These are phyloP conservation scores for Leccinum fibrillosum DNA, from an alignment of 768 basidiomycete genomes.

Conservation along the genomic window DNA sequence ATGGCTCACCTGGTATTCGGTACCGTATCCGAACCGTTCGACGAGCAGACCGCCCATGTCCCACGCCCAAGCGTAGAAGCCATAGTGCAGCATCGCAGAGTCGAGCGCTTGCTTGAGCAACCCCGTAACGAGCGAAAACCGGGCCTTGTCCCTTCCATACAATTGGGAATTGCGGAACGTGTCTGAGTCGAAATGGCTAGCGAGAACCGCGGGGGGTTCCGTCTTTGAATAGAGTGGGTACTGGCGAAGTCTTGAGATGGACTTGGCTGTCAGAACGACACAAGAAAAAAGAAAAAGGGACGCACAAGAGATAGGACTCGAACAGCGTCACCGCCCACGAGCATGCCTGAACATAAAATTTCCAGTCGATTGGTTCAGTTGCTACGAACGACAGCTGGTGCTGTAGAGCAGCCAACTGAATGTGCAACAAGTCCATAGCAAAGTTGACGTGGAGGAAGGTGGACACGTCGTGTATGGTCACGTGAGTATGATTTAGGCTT, in stretches of 20 bases:
- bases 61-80: slow-evolving; percentile 86
- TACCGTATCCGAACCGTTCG: slow-evolving; percentile 55
- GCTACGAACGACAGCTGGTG: slow-evolving; percentile 66
- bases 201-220: slow-evolving; percentile 67
- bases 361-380: slow-evolving; percentile 75
- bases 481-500: slow-evolving; percentile 4
- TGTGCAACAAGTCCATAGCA: slow-evolving; percentile 53
- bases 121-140: slow-evolving; percentile 71
- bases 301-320: slow-evolving; percentile 85
- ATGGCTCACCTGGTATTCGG: slow-evolving; percentile 63
- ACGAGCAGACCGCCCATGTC: slow-evolving; percentile 50
- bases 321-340: slow-evolving; percentile 80
- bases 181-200: slow-evolving; percentile 60
- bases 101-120: slow-evolving; percentile 73
- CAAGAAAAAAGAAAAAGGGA: slow-evolving; percentile 10
- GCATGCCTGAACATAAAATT: slow-evolving; percentile 71
- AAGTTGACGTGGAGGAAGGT: neutral
- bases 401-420: slow-evolving; percentile 55
- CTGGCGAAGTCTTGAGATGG: slow-evolving; percentile 58
- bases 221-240: slow-evolving; percentile 80
- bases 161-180: slow-evolving; percentile 87
- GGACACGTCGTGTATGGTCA: slow-evolving; percentile 15
- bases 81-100: slow-evolving; percentile 66
- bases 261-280: neutral
- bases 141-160: slow-evolving; percentile 90